Conservation (phyloP, 108 stramenopile species). For the Cyclotella choctawhatcheeana region DNA sequence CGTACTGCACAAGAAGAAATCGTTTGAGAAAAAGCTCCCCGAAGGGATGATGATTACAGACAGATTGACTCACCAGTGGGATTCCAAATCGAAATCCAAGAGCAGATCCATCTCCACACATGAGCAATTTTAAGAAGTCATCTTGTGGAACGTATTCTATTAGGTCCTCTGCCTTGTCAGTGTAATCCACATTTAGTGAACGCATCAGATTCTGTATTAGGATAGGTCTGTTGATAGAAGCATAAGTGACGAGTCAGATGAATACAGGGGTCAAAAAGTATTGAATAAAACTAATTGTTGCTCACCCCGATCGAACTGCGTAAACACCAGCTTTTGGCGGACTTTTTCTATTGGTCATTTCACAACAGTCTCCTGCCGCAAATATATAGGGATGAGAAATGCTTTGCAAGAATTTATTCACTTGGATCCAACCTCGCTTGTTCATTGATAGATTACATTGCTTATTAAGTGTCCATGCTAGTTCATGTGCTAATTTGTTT, state of each 20-base stretch:
- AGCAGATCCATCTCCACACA: conserved; percentile 87
- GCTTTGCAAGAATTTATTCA: conserved; percentile 77
- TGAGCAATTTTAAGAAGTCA: conserved; percentile 86
- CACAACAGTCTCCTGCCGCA: conserved; percentile 89
- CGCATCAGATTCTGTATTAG: conserved; percentile 75
- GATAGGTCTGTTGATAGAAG: no score
- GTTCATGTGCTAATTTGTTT: conserved; percentile 61
- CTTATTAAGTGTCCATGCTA: conserved; percentile 50
- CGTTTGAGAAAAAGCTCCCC: background rate
- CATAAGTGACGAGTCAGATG: no score
- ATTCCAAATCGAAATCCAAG: conserved; percentile 90
- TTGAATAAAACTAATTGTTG: no score
- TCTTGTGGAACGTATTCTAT: conserved; percentile 72
- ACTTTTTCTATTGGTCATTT: conserved; percentile 47
- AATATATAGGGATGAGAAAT: conserved; percentile 79
- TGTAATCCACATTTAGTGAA: conserved; percentile 29
- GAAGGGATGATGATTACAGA: background rate
- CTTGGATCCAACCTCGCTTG: conserved; percentile 80
- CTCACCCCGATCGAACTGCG: conserved; percentile 89
- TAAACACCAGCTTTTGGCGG: conserved; percentile 91
- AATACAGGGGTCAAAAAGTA: no score
- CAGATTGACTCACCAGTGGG: conserved; percentile 45
- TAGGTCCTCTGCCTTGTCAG: conserved; percentile 23
- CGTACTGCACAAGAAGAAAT: conserved; percentile 33
- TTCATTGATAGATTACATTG: conserved; percentile 65